Percentiles rank a stretch among this genome's conserved stretches.
phyloP scores from a whole-genome alignment of 257 asterid species.

The Nicotiana undulata region DNA sequence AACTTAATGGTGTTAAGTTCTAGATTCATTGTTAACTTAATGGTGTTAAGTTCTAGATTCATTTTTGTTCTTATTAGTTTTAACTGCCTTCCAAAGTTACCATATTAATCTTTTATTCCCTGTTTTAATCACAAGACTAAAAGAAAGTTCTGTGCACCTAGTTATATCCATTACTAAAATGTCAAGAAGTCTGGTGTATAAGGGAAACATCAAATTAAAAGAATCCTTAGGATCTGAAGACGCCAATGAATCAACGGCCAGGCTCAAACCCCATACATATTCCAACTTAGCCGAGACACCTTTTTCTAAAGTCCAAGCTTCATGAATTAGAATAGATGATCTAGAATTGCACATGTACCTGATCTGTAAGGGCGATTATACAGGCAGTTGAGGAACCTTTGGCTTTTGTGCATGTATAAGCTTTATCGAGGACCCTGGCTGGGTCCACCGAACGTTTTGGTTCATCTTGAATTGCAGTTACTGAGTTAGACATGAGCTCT shows the following conservation, averaged over 20 bases:
- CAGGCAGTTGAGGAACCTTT: conserved; percentile 96
- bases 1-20: no score
- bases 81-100: background rate
- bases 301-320: background rate
- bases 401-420: conserved; percentile 63
- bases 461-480: conserved; percentile 63
- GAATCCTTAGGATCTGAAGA: background rate
- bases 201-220: background rate
- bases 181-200: background rate
- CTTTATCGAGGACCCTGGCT: conserved; percentile 80
- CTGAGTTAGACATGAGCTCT: conserved; percentile 86
- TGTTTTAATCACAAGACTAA: background rate
- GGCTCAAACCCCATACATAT: background rate
- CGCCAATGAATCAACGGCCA: background rate
- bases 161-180: background rate
- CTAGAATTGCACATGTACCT: conserved; percentile 35
- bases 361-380: conserved; percentile 76
- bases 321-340: background rate
- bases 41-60: background rate
- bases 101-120: background rate
- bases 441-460: conserved; percentile 82
- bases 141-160: background rate
- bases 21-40: background rate
- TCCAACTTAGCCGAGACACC: background rate
- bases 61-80: background rate